Evolutionary conservation across 768 basidiomycete species (phyloP).

Genomic region (Exidia glandulosa): DNA sequence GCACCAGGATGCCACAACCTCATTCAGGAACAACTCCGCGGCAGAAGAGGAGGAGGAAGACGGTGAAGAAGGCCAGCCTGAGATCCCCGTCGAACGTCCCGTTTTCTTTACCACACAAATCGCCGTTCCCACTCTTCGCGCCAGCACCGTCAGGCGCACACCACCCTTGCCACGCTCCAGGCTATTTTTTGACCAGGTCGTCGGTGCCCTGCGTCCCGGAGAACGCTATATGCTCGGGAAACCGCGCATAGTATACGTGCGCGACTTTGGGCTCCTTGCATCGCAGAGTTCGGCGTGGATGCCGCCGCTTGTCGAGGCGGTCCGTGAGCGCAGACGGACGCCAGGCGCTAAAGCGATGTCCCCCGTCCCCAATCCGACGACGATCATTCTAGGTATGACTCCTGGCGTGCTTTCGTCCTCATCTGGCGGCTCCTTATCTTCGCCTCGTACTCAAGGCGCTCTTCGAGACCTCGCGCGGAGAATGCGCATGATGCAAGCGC

Average conservation of each 20-base stretch:
- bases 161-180: constrained; percentile 26
- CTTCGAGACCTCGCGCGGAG: neutral
- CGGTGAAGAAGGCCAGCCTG: constrained; percentile 29
- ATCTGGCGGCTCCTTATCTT: neutral
- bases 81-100: constrained; percentile 4
- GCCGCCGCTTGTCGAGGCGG: constrained; percentile 63
- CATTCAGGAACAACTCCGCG: constrained; percentile 9
- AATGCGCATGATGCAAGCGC: neutral
- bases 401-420: constrained; percentile 25
- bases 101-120: neutral
- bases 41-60: constrained; percentile 35
- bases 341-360: constrained; percentile 47
- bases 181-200: constrained; percentile 62
- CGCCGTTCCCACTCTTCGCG: constrained; percentile 12
- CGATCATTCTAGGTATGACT: constrained; percentile 81
- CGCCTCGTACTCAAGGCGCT: neutral
- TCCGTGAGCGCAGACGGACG: constrained; percentile 64
- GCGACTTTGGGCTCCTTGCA: constrained; percentile 70
- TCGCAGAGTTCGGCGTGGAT: constrained; percentile 69
- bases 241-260: constrained; percentile 74
- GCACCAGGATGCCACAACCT: constrained; percentile 21
- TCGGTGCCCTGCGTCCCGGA: constrained; percentile 41
- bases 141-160: constrained; percentile 18
- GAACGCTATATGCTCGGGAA: constrained; percentile 18
- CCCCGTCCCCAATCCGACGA: constrained; percentile 57